Evolutionary conservation across 805 yeast genomes (phyloP).

Genomic region (Saturnispora besseyi): DNA sequence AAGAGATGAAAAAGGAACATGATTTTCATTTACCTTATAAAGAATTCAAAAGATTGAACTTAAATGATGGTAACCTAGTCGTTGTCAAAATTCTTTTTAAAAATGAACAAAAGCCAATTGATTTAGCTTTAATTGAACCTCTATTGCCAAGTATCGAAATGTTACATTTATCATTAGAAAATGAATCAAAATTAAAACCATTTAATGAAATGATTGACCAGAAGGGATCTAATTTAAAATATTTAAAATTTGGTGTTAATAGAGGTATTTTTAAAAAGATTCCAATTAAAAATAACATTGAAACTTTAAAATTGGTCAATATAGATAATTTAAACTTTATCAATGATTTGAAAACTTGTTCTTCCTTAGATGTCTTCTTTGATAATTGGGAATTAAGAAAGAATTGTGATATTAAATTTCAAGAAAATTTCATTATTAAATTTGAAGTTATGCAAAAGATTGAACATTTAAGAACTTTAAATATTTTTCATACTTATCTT

Average conservation of each 20-base stretch:
- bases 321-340: constrained; percentile 24
- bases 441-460: constrained; percentile 16
- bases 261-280: constrained; percentile 22
- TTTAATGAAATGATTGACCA: constrained; percentile 23
- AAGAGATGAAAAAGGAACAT: constrained; percentile 26
- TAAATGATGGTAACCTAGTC: constrained; percentile 24
- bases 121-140: constrained; percentile 20
- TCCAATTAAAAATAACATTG: constrained; percentile 20
- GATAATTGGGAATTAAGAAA: constrained; percentile 27
- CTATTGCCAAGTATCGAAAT: constrained; percentile 20
- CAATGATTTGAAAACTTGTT: constrained; percentile 17
- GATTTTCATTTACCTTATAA: constrained; percentile 27
- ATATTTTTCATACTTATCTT: constrained; percentile 25
- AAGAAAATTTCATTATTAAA: constrained; percentile 18
- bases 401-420: constrained; percentile 21
- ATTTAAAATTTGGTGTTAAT: constrained; percentile 26
- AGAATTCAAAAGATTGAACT: constrained; percentile 23
- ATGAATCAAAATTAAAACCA: constrained; percentile 23
- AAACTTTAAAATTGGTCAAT: constrained; percentile 23
- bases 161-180: constrained; percentile 24
- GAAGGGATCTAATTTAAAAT: constrained; percentile 17
- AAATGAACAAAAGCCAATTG: constrained; percentile 26
- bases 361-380: constrained; percentile 24
- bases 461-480: constrained; percentile 18
- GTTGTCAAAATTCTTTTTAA: constrained; percentile 25